phyloP scores from a whole-genome alignment of 306 rosid species.

The Pyrus bretschneideri region DNA sequence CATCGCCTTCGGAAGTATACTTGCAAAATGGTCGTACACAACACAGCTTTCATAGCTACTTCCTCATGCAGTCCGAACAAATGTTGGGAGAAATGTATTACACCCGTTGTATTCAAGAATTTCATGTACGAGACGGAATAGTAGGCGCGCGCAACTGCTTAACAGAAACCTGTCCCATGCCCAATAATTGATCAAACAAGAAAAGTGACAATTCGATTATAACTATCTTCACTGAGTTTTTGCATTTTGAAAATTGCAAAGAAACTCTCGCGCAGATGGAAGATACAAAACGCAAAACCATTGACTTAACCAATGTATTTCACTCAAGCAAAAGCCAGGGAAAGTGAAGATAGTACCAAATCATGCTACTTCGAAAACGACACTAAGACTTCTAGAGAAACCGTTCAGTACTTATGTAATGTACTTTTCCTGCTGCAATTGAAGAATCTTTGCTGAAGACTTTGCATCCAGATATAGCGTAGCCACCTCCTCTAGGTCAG shows the following conservation, averaged over 20 bases:
- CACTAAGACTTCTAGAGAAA: not conserved
- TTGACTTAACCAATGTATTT: not conserved
- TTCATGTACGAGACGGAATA: not conserved
- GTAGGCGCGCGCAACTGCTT: not conserved
- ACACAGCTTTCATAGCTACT: too few species aligned
- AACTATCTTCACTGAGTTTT: not conserved
- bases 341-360: not conserved
- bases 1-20: too few species aligned
- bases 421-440: slow-evolving; percentile 89
- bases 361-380: not conserved
- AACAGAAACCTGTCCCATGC: not conserved
- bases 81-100: not conserved
- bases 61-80: too few species aligned
- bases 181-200: not conserved
- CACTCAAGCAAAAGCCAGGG: not conserved
- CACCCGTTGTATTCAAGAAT: not conserved
- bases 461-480: slow-evolving; percentile 80
- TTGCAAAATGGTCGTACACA: too few species aligned
- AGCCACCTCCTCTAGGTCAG: slow-evolving; percentile 71
- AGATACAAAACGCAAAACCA: not conserved
- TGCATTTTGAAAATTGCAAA: not conserved
- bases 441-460: slow-evolving; percentile 76
- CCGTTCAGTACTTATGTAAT: slow-evolving; percentile 34
- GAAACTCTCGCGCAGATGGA: not conserved
- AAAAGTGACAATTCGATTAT: not conserved